Conservation (phyloP, 2,329 filamentous ascomycete genomes). For the Laburnicola sp. region DNA sequence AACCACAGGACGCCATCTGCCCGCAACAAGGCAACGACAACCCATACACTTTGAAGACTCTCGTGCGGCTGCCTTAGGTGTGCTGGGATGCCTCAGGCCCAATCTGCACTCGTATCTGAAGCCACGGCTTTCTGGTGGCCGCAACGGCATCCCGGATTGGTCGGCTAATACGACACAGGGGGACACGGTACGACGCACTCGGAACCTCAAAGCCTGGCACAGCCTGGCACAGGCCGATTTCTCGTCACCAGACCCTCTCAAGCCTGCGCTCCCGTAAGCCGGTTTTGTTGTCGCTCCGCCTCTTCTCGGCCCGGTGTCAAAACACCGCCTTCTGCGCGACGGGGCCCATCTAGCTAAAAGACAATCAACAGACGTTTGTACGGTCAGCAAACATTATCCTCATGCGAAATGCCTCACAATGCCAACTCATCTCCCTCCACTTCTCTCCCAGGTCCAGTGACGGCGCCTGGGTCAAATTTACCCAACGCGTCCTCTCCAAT, state of each 20-base stretch:
- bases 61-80: not conserved
- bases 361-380: not conserved
- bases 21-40: not conserved
- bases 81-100: slow-evolving; percentile 9
- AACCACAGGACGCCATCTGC: not conserved
- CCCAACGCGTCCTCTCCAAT: not conserved
- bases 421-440: not conserved
- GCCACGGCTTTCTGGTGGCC: slow-evolving; percentile 1
- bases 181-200: not conserved
- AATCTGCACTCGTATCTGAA: not conserved
- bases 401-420: not conserved
- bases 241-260: slow-evolving; percentile 1
- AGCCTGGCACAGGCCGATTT: not conserved
- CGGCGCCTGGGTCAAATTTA: not conserved
- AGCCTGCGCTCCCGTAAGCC: not conserved
- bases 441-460: slow-evolving; percentile 5
- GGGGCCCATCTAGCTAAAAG: not conserved
- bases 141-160: not conserved
- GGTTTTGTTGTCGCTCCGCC: not conserved
- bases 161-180: not conserved
- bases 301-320: not conserved
- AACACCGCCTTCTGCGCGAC: slow-evolving; percentile 1
- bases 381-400: slow-evolving; percentile 2
- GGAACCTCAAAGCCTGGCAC: not conserved
- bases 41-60: not conserved